Evolutionary conservation across 306 rosid genomes (phyloP), one percentile per base, ranked within the genome.

Genomic region (Luffa aegyptiaca): DNA sequence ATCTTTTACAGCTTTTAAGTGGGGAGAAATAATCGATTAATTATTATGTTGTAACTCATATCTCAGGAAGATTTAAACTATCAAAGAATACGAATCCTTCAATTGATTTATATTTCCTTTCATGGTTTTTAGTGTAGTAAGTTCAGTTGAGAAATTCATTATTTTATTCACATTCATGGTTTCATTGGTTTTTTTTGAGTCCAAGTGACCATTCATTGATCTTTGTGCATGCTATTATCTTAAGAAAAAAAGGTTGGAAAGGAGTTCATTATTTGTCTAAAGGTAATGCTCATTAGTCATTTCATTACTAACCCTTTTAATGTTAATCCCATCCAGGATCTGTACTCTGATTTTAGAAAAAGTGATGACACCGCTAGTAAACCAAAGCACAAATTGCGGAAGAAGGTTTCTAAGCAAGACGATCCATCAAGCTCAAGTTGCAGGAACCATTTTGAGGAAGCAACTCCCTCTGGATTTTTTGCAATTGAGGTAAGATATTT

Each of bases 331-430:
- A 66, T 74, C 48, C 78, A 88, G 91, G 49, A 74, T 42, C 76
- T 77, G 37, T 80, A 74, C 79, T 75, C 83, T 49, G 78, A 77
- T 21, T 14, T 52, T 18, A 55, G 74, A 63, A 77, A 79, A 69
- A 62, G 68, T 13, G 39, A 53, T 12, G 65, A 59, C 53, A 26
- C 81, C 65, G 46, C 77, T 79, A 75, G 52, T 48, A 85, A 51
- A 75, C 35, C 59, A 58, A 80, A 84, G 76, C 42, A 46, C 39
- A 72, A 64, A 65, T 26, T 73, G 66, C 64, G 68, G 18, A 79
- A 41, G 79, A 76, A 31, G 63, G 53, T 69, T 72, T 82, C 81
- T 46, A 78, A 42, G 82, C 76, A 78, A 75, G 83, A 80, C 36
- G 71, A 26, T 9, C 35, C 18, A 42, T 76, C 61, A 74, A 74